Base-by-base conservation (phyloP, 2,329 filamentous ascomycete genomes). In the Pseudogymnoascus sp. region DNA sequence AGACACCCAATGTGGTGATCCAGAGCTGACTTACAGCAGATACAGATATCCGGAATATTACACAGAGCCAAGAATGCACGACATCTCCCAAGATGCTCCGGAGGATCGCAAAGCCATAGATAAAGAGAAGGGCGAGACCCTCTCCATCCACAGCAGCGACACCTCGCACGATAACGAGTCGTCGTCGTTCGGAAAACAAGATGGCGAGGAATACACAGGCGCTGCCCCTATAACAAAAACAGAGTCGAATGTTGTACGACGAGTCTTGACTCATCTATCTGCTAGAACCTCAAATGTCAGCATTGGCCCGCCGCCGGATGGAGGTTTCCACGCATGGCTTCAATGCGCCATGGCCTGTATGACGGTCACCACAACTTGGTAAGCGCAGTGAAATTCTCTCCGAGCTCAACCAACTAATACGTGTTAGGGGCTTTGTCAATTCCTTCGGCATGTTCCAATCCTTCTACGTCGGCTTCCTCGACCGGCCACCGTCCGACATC, bases 371-470 rank as follows among this genome's bases (percentile, higher is more conserved):
- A 71, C 71, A 39, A 74, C 72, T 11, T 74, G 72, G 54, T 63
- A 64, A 37, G 48, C 4, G 36, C 25, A 34, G 4, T 45, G 19
- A 4, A 10, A 3, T 45, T 45, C 16, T 11, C 19, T 45, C n/a
- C 19, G 23, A 23, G 41, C 19, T 45, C 41, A 23, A 14, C 11
- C 19, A 45, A 23, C 19, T 45, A 45, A 45, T 45, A 23, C 5
- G 25, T 36, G n/a, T 6, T 11, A 66, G 73, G 76, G 75, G 74
- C 3, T 72, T 75, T 61, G 73, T 76, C 64, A 76, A 76, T 62
- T 75, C 74, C 6, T 79, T 77, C 62, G 78, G 78, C 8, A 71
- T 79, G 25, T 81, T 79, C 65, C 78, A 81, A 70, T 70, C 73
- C 13, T 79, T 79, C 69, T 80, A 81, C 65, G 71, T 73, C 2